These are phyloP conservation scores for Mentha longifolia DNA, from an alignment of 257 asterid species.

Conservation along the genomic window DNA sequence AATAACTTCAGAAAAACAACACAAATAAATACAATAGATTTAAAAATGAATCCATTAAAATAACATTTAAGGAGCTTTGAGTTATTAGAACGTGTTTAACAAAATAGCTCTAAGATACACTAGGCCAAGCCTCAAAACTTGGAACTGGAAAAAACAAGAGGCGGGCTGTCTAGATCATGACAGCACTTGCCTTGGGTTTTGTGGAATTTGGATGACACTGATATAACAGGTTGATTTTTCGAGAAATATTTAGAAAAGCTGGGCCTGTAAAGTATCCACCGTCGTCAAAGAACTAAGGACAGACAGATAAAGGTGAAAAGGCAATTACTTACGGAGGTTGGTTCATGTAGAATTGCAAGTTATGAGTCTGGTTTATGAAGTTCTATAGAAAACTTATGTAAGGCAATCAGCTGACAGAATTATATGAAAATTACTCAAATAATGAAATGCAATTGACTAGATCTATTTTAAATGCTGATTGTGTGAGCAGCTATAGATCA, in stretches of 20 bases:
- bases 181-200: not conserved
- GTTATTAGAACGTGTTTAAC: not conserved
- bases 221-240: not conserved
- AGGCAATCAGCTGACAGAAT: conserved; percentile 13
- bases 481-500: not conserved
- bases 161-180: conserved; percentile 10
- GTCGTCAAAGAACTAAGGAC: not conserved
- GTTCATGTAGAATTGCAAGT: conserved; percentile 7
- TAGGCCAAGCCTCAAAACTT: not conserved
- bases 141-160: conserved; percentile 8
- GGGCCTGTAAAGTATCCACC: not conserved
- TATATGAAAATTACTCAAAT: not conserved
- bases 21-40: not conserved
- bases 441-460: not conserved
- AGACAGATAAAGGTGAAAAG: not conserved
- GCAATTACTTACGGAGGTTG: conserved; percentile 1
- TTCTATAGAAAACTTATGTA: not conserved
- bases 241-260: not conserved
- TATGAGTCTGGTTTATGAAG: not conserved
- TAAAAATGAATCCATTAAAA: not conserved
- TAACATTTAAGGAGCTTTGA: not conserved
- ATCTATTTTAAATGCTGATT: not conserved
- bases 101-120: conserved; percentile 15
- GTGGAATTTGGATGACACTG: conserved; percentile 12
- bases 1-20: conserved; percentile 2